Base-by-base conservation (phyloP, 371 early-diverging fungal species). In the Batkoa obscura region DNA sequence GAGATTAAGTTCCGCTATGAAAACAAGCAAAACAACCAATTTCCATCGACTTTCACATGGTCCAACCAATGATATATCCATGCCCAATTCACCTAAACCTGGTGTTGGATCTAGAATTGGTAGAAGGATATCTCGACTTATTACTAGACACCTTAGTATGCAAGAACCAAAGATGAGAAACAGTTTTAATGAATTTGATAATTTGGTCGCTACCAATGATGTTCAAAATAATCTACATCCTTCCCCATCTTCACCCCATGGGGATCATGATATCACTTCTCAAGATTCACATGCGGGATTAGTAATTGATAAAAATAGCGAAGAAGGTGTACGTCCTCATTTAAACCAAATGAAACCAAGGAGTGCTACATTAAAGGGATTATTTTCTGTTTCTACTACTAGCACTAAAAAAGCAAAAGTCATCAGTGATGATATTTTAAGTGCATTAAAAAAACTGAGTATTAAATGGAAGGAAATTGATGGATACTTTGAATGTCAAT, bases 311-410 rank as follows among this genome's bases (percentile, higher is more conserved):
- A 35, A 23, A 3, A 39, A 17, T 10, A n/a, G 81, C 87, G 60
- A 78, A 80, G 51, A 85, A 86, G 59, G 72, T 74, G 37, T 79
- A 75, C 60, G n/a, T n/a, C n/a, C n/a, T n/a, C n/a, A n/a, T n/a
- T n/a, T n/a, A n/a, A 53, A 15, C 6, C 38, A 36, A 13, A 53
- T 53, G 53, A n/a, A 15, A 4, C 45, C 45, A 12, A 45, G 17
- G 45, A 45, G 80, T 0, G 80, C 86, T 1, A 78, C 74, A 58
- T 64, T 88, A 10, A 83, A 83, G 64, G 84, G 84, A 0, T 63
- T 88, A 0, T 83, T 88, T 57, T 80, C 82, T 0, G 84, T 84
- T 8, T 67, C 76, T 3, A 86, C 84, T 1, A 87, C 88, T 0
- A 78, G 85, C 3, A 81, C 83, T 3, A 75, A 80, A 12, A 75